Evolutionary conservation across 352 stramenopile species (phyloP), one percentile per base, ranked within the genome.

Genomic region (Thraustotheca clavata): DNA sequence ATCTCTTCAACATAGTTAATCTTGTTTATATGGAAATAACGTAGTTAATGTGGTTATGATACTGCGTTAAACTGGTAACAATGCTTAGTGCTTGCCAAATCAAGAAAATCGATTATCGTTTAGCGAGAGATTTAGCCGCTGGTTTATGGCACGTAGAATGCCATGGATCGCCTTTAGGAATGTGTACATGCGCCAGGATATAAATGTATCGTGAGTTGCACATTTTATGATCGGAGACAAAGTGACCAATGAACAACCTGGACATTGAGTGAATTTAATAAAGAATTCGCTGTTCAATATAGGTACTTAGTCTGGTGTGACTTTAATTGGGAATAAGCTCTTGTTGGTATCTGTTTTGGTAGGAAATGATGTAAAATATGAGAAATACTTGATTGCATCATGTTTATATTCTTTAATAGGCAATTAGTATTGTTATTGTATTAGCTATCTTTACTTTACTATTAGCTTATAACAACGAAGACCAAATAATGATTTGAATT

Each of bases 101-200:
- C n/a, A n/a, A n/a, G n/a, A n/a, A n/a, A n/a, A n/a, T n/a, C n/a
- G n/a, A n/a, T n/a, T n/a, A n/a, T n/a, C n/a, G n/a, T n/a, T n/a
- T n/a, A n/a, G n/a, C n/a, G n/a, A n/a, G n/a, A n/a, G n/a, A n/a
- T n/a, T n/a, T n/a, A n/a, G n/a, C n/a, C n/a, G n/a, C n/a, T n/a
- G n/a, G n/a, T n/a, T n/a, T n/a, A n/a, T n/a, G n/a, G n/a, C n/a
- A n/a, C n/a, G n/a, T n/a, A n/a, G n/a, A n/a, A n/a, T n/a, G n/a
- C n/a, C n/a, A n/a, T n/a, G n/a, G n/a, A n/a, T n/a, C 40, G 48
- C n/a, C n/a, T 18, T 14, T 65, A 65, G 57, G 24, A 65, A 54
- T 24, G 57, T 46, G 1, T 65, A 65, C 57, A 65, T 55, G 57
- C 43, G 46, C 14, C 36, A 65, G 22, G 57, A 65, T 46, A 34